Base-by-base conservation (phyloP, 2,329 filamentous ascomycete species). In the Seiridium unicorne region DNA sequence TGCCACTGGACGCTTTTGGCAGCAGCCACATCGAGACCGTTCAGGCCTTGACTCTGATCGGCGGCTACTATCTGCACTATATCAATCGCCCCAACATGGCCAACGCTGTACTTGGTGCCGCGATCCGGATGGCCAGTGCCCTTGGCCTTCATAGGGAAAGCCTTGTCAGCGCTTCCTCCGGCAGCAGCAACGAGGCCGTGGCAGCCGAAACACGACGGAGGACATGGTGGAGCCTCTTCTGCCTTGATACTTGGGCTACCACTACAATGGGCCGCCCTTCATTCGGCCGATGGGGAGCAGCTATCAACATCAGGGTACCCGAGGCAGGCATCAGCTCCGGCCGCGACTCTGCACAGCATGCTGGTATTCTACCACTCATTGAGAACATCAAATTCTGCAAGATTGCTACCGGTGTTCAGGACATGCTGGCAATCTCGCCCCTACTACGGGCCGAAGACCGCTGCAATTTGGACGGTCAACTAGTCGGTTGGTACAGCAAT, bases 381-480 rank as follows among this genome's bases (percentile, higher is more conserved):
- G 88, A 93, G 73, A 92, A 91, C 70, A 89, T 91, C 63, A 86
- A 88, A 55, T 93, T 93, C 73, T 92, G 89, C 76, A 90, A 89
- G 72, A 90, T 94, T 61, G 88, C 89, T 26, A 92, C 90, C 0
- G 84, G 86, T 62, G 89, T 93, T 60, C 91, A 94, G 70, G 90
- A 94, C 68, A 83, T 87, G 57, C 81, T 94, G 3, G 89, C 89
- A 13, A 85, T 89, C 58, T 84, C 86, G 1, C 89, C 90, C 0
- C 78, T 91, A 1, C 81, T 92, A 2, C 82, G 83, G n/a, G 79
- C 83, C 36, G 82, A 87, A 36, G 89, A 93, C 68, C 86, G 90
- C 26, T 81, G 83, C 60, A 81, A 80, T 59, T 81, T 92, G 26
- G 90, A 93, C 68, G 77, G 78, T 2, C 87, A 91, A 67, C 81